Conservation (phyloP, 2,329 filamentous ascomycete species). For the Cladosporium colombiae region DNA sequence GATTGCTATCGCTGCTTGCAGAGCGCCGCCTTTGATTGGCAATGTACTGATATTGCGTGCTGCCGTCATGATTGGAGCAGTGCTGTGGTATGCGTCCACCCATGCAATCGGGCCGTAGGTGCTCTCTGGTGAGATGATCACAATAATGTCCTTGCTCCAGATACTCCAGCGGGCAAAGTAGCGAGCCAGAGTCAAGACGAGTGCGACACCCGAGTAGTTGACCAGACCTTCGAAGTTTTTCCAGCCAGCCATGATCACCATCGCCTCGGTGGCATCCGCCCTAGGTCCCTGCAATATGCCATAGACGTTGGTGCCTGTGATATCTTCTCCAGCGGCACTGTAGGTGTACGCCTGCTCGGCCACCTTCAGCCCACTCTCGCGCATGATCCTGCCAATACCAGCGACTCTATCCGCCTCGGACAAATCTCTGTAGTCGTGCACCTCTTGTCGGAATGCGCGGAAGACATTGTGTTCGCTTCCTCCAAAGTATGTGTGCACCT, state of each 20-base stretch:
- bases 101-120: slow-evolving; percentile 89
- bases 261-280: slow-evolving; percentile 94
- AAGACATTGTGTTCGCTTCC: slow-evolving; percentile 96
- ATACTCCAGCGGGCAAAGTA: slow-evolving; percentile 98
- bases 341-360: slow-evolving; percentile 88
- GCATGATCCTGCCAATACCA: slow-evolving; percentile 73
- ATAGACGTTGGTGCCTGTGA: slow-evolving; percentile 86
- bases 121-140: slow-evolving; percentile 86
- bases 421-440: slow-evolving; percentile 61
- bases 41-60: slow-evolving; percentile 64
- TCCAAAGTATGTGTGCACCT: slow-evolving; percentile 96
- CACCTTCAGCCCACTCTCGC: slow-evolving; percentile 79
- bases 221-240: slow-evolving; percentile 74
- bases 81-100: slow-evolving; percentile 96
- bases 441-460: slow-evolving; percentile 82
- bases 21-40: slow-evolving; percentile 85
- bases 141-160: slow-evolving; percentile 98
- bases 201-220: slow-evolving; percentile 83
- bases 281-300: slow-evolving; percentile 89
- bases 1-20: slow-evolving; percentile 90
- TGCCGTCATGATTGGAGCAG: slow-evolving; percentile 65
- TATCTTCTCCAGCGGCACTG: slow-evolving; percentile 70
- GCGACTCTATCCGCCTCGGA: slow-evolving; percentile 39
- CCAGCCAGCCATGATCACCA: slow-evolving; percentile 90
- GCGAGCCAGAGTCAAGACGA: slow-evolving; percentile 81